Evolutionary conservation across 1,284 basidiomycete genomes (phyloP), one percentile per base, ranked within the genome.

Genomic region (Apiotrichum gracile): DNA sequence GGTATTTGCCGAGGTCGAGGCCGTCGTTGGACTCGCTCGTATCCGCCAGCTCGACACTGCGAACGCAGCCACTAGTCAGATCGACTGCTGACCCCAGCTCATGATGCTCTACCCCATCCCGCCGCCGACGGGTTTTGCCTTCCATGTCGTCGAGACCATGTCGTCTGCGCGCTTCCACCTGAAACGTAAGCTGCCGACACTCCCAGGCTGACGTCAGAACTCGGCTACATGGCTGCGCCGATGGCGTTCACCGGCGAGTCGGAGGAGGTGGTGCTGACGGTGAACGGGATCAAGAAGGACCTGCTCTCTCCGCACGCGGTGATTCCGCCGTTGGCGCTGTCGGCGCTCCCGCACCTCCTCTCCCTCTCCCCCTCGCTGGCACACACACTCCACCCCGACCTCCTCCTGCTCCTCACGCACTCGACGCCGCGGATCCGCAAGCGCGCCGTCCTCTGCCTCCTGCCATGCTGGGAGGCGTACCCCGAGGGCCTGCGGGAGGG

Each of bases 261-360:
- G 0, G 94, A 98, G 65, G 94, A 98, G 35, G 83, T 97, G 22
- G 97, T 99, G 81, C 82, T 98, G 42, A 96, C 94, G 0, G 97
- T 96, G 10, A 99, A 99, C 75, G 80, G 94, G 27, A 81, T 99
- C 66, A 97, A 98, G 80, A 99, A 99, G 90, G 94, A 98, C 68
- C 77, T 97, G 61, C 83, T 83, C 52, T 88, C 91, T 4, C 74
- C 71, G 76, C 76, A 72, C 81, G 83, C 76, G 44, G 78, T 85
- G 65, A 87, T 97, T 58, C 82, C 90, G 47, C 83, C 88, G 22
- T 77, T 93, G 19, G 85, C 91, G 0, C 76, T 97, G 48, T 90
- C 91, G 57, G 91, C 91, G 13, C 78, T 97, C 27, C 86, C 92
- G 0, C 85, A 91, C 65, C 87, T 97, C 49, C 83, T 93, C 22